Evolutionary conservation across 2,329 filamentous ascomycete genomes (phyloP).

Genomic region (Penicillium concentricum): DNA sequence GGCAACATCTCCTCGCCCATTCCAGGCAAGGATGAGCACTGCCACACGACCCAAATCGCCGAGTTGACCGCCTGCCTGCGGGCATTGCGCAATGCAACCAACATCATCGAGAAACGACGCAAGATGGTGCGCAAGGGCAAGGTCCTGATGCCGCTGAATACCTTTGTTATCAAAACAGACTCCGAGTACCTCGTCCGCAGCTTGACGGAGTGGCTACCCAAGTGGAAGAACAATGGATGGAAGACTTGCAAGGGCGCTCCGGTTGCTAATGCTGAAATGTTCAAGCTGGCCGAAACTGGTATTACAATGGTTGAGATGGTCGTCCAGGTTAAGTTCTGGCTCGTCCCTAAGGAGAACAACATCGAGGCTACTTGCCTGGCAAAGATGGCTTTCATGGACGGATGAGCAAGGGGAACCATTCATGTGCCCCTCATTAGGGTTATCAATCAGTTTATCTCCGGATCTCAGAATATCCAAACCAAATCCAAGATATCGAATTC

Average conservation of each 20-base stretch:
- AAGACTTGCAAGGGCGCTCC: conserved; percentile 21
- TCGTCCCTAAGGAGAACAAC: conserved; percentile 24
- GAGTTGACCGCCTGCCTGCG: conserved; percentile 19
- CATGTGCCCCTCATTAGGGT: neutral
- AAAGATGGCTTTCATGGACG: neutral
- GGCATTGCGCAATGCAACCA: conserved; percentile 8
- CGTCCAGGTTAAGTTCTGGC: conserved; percentile 28
- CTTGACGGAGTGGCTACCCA: conserved; percentile 30
- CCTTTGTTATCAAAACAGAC: conserved; percentile 31
- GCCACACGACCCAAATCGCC: conserved; percentile 19
- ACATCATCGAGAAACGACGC: neutral
- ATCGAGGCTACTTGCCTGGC: neutral
- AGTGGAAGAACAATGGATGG: conserved; percentile 34
- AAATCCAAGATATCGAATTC: neutral
- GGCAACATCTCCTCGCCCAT: conserved; percentile 8
- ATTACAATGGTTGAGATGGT: conserved; percentile 18
- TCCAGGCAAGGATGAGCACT: conserved; percentile 7
- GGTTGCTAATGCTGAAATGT: conserved; percentile 25
- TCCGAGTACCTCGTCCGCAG: conserved; percentile 37
- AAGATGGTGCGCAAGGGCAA: neutral
- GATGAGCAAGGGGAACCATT: neutral
- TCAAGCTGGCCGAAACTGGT: conserved; percentile 19
- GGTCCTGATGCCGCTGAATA: conserved; percentile 9
- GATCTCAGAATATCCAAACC: neutral
- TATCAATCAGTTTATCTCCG: neutral